Conservation (phyloP, 192 early-diverging fungal genomes). For the Gaertneriomyces semiglobifer region DNA sequence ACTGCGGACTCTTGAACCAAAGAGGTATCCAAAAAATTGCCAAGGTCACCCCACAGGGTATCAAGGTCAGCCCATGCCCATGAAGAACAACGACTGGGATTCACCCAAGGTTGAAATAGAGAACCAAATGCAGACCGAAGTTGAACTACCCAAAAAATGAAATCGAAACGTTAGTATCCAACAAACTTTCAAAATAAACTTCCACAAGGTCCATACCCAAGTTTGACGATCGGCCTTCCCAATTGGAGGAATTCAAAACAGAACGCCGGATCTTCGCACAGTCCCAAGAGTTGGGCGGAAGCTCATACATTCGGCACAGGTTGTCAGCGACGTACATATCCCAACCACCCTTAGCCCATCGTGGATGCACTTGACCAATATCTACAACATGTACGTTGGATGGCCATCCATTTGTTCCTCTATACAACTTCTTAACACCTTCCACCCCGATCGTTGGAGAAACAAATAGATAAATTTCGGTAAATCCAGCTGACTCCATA, state of each 20-base stretch:
- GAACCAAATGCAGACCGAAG: conserved; percentile 11
- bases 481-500: background rate
- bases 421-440: conserved; percentile 9
- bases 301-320: conserved; percentile 12
- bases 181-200: too few species aligned
- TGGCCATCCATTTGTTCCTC: conserved; percentile 3
- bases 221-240: too few species aligned
- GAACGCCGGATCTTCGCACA: too few species aligned
- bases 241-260: too few species aligned
- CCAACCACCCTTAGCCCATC: conserved; percentile 2
- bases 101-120: conserved; percentile 15
- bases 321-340: conserved; percentile 9
- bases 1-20: conserved; percentile 9
- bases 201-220: too few species aligned
- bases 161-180: too few species aligned
- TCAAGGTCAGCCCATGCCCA: conserved; percentile 30
- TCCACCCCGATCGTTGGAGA: background rate
- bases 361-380: conserved; percentile 10
- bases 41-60: conserved; percentile 15
- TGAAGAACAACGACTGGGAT: conserved; percentile 9
- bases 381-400: conserved; percentile 18
- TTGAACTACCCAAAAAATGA: too few species aligned
- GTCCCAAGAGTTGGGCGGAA: too few species aligned
- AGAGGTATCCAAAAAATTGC: background rate
- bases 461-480: conserved; percentile 17